These are phyloP conservation scores for Sphaerostilbella broomeana DNA, from an alignment of 2,329 filamentous ascomycete genomes.

Conservation along the genomic window DNA sequence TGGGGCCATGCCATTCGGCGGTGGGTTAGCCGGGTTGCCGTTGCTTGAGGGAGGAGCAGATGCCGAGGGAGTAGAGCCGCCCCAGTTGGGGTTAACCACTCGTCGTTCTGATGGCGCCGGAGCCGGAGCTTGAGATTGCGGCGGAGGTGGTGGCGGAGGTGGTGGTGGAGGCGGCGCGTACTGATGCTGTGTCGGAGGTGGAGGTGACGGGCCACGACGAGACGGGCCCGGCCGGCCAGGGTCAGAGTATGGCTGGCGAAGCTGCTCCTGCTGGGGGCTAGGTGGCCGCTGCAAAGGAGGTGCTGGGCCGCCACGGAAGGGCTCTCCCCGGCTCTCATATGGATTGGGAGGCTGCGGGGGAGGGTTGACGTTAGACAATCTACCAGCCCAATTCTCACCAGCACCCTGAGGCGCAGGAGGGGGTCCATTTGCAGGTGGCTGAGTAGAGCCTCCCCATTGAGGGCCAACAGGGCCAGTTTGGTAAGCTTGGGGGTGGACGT, in stretches of 20 bases:
- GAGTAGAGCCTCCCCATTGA: constrained; percentile 77
- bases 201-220: constrained; percentile 49
- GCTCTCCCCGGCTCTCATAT: constrained; percentile 67
- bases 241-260: constrained; percentile 56
- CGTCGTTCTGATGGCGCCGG: constrained; percentile 50
- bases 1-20: constrained; percentile 54
- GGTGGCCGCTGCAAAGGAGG: constrained; percentile 64
- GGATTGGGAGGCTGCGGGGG: constrained; percentile 72
- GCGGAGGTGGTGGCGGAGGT: constrained; percentile 44
- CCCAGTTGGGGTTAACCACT: constrained; percentile 54
- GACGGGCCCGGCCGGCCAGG: constrained; percentile 25
- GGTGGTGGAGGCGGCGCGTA: constrained; percentile 45
- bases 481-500: constrained; percentile 93
- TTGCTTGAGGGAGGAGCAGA: constrained; percentile 32
- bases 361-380: constrained; percentile 72
- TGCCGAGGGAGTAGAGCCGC: constrained; percentile 43
- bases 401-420: constrained; percentile 55
- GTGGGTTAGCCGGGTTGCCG: constrained; percentile 30
- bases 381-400: constrained; percentile 51
- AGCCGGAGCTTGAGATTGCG: constrained; percentile 38
- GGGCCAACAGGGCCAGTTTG: constrained; percentile 77
- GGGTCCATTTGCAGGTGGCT: constrained; percentile 44
- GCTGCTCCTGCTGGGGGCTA: constrained; percentile 66
- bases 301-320: constrained; percentile 59
- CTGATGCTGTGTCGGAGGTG: constrained; percentile 42